phyloP scores from a whole-genome alignment of 2,329 filamentous ascomycete genomes.

The Cylindrodendrum hubeiense region DNA sequence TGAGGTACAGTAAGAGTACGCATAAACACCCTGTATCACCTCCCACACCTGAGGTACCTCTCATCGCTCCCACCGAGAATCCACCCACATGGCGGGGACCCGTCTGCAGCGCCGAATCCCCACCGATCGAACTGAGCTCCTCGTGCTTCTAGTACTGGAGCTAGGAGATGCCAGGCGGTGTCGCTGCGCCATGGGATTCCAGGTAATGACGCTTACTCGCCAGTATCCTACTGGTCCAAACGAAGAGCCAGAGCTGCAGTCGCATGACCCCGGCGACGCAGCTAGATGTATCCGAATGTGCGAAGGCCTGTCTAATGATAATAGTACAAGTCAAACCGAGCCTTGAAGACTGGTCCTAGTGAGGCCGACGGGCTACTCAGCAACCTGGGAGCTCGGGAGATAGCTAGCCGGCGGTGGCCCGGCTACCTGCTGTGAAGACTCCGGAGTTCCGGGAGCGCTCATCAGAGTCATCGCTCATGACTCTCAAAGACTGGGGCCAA shows the following conservation, averaged over 20 bases:
- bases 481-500: conserved; percentile 18
- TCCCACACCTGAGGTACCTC: conserved; percentile 21
- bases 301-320: neutral
- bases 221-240: conserved; percentile 39
- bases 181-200: conserved; percentile 39
- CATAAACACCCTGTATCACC: conserved; percentile 4
- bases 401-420: conserved; percentile 24
- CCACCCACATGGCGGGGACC: conserved; percentile 9
- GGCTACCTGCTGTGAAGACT: conserved; percentile 10
- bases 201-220: conserved; percentile 47
- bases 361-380: neutral
- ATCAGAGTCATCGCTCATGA: conserved; percentile 9
- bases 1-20: conserved; percentile 2
- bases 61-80: conserved; percentile 18
- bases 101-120: conserved; percentile 26
- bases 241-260: conserved; percentile 17
- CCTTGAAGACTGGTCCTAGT: neutral
- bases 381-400: conserved; percentile 9
- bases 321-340: neutral
- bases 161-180: conserved; percentile 31
- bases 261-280: conserved; percentile 25
- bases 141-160: conserved; percentile 22
- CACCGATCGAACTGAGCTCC: conserved; percentile 40
- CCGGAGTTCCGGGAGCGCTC: conserved; percentile 17
- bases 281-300: conserved; percentile 23